These are phyloP conservation scores for Takakia lepidozioides DNA, from an alignment of 225 moss, liverwort and hornwort genomes.

Conservation along the genomic window DNA sequence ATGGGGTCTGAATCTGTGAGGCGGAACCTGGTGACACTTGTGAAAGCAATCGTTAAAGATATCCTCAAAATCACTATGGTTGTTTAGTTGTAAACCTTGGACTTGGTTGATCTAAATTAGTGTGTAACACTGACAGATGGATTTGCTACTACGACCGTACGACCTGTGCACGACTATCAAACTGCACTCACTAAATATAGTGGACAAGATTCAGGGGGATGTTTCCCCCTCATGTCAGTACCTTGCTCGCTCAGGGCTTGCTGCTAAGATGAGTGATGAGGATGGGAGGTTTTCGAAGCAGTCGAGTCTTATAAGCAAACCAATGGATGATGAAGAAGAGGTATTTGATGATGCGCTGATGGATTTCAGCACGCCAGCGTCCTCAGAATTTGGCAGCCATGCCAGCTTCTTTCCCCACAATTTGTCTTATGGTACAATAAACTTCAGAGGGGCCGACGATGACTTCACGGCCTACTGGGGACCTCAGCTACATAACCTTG, in stretches of 20 bases:
- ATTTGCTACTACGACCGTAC: constrained; percentile 73
- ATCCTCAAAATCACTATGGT: too few relatives aligned
- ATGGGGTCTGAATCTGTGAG: too few relatives aligned
- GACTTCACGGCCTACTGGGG: constrained; percentile 73
- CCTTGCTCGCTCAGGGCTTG: constrained; percentile 75
- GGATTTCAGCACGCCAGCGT: constrained; percentile 71
- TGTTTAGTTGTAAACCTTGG: too few relatives aligned
- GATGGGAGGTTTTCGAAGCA: too few relatives aligned
- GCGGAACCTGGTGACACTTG: too few relatives aligned
- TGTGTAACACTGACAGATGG: constrained; percentile 72
- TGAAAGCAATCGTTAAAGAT: too few relatives aligned
- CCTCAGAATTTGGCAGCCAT: constrained; percentile 44
- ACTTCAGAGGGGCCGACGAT: constrained; percentile 40
- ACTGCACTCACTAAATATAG: constrained; percentile 86
- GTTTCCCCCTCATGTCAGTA: constrained; percentile 76
- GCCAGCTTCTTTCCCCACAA: constrained; percentile 46
- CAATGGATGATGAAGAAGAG: constrained; percentile 59
- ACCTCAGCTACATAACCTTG: constrained; percentile 59
- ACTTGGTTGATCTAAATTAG: too few relatives aligned
- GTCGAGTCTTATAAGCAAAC: constrained; percentile 14
- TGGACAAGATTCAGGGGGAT: constrained; percentile 89
- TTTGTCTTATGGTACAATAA: constrained; percentile 45
- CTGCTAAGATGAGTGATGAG: constrained; percentile 46
- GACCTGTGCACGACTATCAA: constrained; percentile 81
- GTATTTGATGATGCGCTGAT: constrained; percentile 87